phyloP scores from a whole-genome alignment of 306 rosid genomes.

The Echinosophora koreensis region DNA sequence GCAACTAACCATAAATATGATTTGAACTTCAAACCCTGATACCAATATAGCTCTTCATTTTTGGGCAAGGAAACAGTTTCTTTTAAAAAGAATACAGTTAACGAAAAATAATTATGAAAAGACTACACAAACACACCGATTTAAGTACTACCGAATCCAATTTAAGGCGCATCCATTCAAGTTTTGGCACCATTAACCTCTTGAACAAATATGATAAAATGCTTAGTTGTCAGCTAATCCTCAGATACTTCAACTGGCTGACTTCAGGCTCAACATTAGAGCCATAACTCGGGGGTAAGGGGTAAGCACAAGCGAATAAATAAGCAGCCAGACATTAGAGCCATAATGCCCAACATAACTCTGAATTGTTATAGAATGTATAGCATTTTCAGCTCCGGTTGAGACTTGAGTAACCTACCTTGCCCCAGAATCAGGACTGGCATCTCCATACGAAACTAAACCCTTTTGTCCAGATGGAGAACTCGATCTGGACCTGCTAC shows the following conservation, averaged over 20 bases:
- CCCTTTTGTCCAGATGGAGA: slow-evolving; percentile 80
- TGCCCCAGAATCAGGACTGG: slow-evolving; percentile 68
- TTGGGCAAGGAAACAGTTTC: not conserved
- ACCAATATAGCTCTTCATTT: not conserved
- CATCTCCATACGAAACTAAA: slow-evolving; percentile 89
- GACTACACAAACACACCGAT: not conserved
- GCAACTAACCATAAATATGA: not conserved
- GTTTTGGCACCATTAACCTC: slow-evolving; percentile 11
- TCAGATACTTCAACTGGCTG: slow-evolving; percentile 12
- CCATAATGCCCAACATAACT: slow-evolving; percentile 18
- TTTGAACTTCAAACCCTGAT: not conserved
- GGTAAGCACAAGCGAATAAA: not conserved
- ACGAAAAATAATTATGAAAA: slow-evolving; percentile 6
- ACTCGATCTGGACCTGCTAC: slow-evolving; percentile 77
- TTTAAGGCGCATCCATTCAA: not conserved
- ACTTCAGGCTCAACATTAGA: slow-evolving; percentile 25
- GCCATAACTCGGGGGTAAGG: not conserved
- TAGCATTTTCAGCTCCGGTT: slow-evolving; percentile 32
- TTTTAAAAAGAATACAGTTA: not conserved
- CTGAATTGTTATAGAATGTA: not conserved
- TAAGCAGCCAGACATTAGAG: not conserved
- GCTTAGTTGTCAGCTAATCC: slow-evolving; percentile 23
- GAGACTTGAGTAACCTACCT: slow-evolving; percentile 44
- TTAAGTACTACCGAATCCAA: not conserved
- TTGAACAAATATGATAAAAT: slow-evolving; percentile 3